Conservation (phyloP, 768 basidiomycete genomes). For the Leccinum barrowsii region DNA sequence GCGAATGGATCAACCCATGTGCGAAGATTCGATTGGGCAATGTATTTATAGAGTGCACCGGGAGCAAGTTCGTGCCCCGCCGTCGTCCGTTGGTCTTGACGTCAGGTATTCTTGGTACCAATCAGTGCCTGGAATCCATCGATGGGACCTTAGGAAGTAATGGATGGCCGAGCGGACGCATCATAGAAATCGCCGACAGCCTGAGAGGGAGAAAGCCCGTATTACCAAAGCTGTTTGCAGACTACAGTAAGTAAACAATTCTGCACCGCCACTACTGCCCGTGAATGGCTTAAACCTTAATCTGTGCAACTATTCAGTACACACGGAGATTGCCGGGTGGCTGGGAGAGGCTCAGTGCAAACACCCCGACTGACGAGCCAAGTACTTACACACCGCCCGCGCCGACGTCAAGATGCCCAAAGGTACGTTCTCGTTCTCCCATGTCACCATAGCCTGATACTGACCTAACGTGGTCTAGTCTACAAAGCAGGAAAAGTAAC, state of each 20-base stretch:
- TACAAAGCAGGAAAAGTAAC: slow-evolving; percentile 93
- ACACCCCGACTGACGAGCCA: slow-evolving; percentile 14
- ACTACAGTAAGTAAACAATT: background rate
- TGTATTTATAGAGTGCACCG: background rate
- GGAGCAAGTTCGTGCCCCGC: background rate
- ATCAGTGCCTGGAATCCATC: background rate
- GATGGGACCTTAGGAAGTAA: background rate
- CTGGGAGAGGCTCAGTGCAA: slow-evolving; percentile 15
- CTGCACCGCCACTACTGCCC: background rate
- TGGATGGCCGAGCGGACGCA: background rate
- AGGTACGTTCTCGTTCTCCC: slow-evolving; percentile 24
- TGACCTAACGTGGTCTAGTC: slow-evolving; percentile 44
- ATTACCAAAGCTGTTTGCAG: background rate
- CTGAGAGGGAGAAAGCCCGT: background rate
- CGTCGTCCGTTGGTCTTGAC: background rate
- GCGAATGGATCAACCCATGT: background rate
- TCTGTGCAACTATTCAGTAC: slow-evolving; percentile 24
- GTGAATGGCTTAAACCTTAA: slow-evolving; percentile 2
- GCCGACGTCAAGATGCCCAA: slow-evolving; percentile 42
- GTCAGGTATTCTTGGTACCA: background rate
- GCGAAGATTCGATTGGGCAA: background rate
- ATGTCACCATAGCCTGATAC: background rate
- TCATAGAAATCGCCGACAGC: background rate
- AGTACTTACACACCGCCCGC: slow-evolving; percentile 21
- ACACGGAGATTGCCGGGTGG: slow-evolving; percentile 35